These are phyloP conservation scores for Alternaria gaisen DNA, from an alignment of 2,329 filamentous ascomycete species.

Conservation along the genomic window DNA sequence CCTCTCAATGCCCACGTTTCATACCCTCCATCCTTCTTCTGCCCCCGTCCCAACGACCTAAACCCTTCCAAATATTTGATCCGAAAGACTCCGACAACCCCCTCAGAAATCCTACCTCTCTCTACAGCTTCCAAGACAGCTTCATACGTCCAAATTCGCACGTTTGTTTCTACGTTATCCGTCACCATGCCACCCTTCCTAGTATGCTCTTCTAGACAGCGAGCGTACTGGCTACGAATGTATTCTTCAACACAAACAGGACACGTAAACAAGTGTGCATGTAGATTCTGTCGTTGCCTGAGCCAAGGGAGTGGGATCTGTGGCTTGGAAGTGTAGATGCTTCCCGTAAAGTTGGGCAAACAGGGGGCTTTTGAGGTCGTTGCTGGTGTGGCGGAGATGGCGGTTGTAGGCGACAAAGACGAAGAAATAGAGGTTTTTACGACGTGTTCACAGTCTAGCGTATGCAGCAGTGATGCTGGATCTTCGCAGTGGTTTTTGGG, in stretches of 20 bases:
- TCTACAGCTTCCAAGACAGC: background rate
- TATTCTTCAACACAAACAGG: too few species aligned
- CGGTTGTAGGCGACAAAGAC: background rate
- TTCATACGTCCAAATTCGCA: background rate
- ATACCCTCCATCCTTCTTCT: too few species aligned
- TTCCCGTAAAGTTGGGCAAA: background rate
- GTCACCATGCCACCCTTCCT: background rate
- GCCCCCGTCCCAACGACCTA: background rate
- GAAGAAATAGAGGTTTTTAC: background rate
- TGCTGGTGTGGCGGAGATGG: background rate
- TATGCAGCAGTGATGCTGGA: background rate
- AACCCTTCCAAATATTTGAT: background rate
- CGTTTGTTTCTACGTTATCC: background rate
- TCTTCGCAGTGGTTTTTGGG: background rate
- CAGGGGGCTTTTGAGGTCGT: background rate
- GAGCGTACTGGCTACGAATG: too few species aligned
- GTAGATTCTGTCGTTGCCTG: background rate
- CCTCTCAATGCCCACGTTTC: too few species aligned
- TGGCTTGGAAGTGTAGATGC: background rate
- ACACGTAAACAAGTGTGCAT: background rate
- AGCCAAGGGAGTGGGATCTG: background rate
- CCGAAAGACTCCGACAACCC: background rate
- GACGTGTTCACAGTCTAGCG: background rate
- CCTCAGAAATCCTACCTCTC: background rate
- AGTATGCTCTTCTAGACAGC: too few species aligned